A percentile compares a stretch with the other conserved stretches of the same genome.
phyloP scores from a whole-genome alignment of 345 rosid species.

The Acer campestre region DNA sequence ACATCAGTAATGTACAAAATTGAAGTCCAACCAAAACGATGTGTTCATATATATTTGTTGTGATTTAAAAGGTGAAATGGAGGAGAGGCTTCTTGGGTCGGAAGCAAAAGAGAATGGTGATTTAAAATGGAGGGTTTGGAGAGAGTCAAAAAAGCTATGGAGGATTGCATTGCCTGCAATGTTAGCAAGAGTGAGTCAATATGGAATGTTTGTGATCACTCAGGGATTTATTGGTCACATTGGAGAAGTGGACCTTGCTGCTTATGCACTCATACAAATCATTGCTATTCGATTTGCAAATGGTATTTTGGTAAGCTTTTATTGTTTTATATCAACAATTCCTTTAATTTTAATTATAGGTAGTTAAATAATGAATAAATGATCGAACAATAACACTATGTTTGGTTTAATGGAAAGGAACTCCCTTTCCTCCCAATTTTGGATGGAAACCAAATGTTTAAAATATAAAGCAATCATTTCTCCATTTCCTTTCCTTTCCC shows the following conservation, averaged over 20 bases:
- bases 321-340: too few relatives aligned
- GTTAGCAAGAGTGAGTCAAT: slow-evolving; percentile 42
- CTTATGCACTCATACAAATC: slow-evolving; percentile 63
- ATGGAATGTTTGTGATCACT: slow-evolving; percentile 55
- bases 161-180: slow-evolving; percentile 54
- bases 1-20: too few relatives aligned
- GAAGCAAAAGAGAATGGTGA: slow-evolving; percentile 17
- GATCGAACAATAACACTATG: too few relatives aligned
- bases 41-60: neutral
- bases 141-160: slow-evolving; percentile 49
- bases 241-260: slow-evolving; percentile 45
- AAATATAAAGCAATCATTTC: too few relatives aligned
- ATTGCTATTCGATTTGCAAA: slow-evolving; percentile 52
- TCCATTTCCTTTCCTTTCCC: too few relatives aligned
- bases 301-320: slow-evolving; percentile 47
- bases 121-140: slow-evolving; percentile 40
- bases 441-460: too few relatives aligned
- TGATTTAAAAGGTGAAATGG: slow-evolving; percentile 18
- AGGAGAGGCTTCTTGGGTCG: slow-evolving; percentile 14
- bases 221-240: slow-evolving; percentile 65
- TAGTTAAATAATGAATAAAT: too few relatives aligned
- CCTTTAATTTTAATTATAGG: too few relatives aligned
- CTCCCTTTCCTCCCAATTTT: too few relatives aligned
- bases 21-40: too few relatives aligned
- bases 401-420: too few relatives aligned